Evolutionary conservation across 257 asterid genomes (phyloP), one percentile per base, ranked within the genome.

Genomic region (Solanum gandarillasii): DNA sequence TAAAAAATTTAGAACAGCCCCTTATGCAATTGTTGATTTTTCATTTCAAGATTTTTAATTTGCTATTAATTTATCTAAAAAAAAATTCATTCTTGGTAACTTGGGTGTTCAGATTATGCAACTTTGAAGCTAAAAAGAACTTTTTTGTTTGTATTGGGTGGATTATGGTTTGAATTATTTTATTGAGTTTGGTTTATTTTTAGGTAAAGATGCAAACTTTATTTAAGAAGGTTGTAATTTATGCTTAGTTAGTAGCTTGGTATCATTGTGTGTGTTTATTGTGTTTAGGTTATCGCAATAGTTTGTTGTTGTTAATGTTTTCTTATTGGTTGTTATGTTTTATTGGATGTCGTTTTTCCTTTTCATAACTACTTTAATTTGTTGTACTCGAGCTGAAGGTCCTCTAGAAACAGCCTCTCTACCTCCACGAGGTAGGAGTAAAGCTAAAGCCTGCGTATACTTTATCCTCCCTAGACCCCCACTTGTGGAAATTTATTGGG

Each of bases 191-290:
- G 88, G 79, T 83, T 88, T 67, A 81, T 41, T 83, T 87, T 86
- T 87, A 81, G 89, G 39, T 90, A 88, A 92, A 93, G 89, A 88
- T 84, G 70, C 86, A 7, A 87, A 88, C 68, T 87, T 79, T 83
- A 76, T 83, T 82, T 25, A 91, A 89, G 87, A 87, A 86, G 85
- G 89, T 92, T 82, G 90, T 89, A 88, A 87, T 96, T 91, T 92
- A 90, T 74, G 91, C 96, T 31, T 55, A 10, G 48, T 11, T 0
- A 74, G 83, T 31, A 36, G 32, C 82, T 35, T 73, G 82, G 82
- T 73, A 16, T 31, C 78, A 9, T 12, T 3, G 10, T 11, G 1
- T 3, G 4, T 75, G 83, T 20, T 36, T 75, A 23, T 36, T 43
- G 18, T 20, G 14, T 12, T 84, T 21, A 0, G 31, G 29, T 23